Base-by-base conservation (phyloP, 2,329 filamentous ascomycete genomes). In the Fusarium sp. region DNA sequence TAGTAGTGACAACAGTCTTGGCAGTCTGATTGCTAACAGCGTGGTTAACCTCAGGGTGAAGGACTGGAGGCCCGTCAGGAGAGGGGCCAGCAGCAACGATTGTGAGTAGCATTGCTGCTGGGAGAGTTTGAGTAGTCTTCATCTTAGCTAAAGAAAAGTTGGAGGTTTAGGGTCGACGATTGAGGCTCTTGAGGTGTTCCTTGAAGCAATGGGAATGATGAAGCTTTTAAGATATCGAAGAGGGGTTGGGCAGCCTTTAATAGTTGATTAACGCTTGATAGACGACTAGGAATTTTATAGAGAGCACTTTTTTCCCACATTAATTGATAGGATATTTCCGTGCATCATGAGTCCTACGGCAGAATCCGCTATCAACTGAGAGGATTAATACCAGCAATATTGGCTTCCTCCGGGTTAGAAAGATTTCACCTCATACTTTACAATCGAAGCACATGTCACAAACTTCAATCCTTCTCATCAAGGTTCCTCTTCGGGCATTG, bases 1-100 rank as follows among this genome's bases (percentile, higher is more conserved):
- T 62, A 48, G 77, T 71, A n/a, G 77, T 79, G 21, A 76, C 38
- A 35, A 55, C 15, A 25, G 57, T 39, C 10, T 44, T 77, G 59
- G 68, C 72, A 11, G 36, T 49, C 19, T 42, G 19, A 6, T 38
- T 44, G 33, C 45, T 43, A 29, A 10, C 27, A 13, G 27, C 9
- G 21, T 25, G 23, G 23, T 25, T 6, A 25, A 45, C 15, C 9
- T 11, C 19, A 14, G 37, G 41, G 29, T 23, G 32, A 13, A n/a
- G 36, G 6, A 38, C 11, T 14, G 45, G 41, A 31, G 53, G 35
- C 21, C 32, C 35, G 17, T 33, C 35, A 4, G 33, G 35, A 15
- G 23, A 33, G 9, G 44, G 46, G 11, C 33, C 43, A 35, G 51
- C 56, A 33, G 29, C 36, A 14, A 36, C 60, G 21, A 45, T 32